Conservation (phyloP, 495 filamentous ascomycete genomes). For the Penicillium simplicissimum region DNA sequence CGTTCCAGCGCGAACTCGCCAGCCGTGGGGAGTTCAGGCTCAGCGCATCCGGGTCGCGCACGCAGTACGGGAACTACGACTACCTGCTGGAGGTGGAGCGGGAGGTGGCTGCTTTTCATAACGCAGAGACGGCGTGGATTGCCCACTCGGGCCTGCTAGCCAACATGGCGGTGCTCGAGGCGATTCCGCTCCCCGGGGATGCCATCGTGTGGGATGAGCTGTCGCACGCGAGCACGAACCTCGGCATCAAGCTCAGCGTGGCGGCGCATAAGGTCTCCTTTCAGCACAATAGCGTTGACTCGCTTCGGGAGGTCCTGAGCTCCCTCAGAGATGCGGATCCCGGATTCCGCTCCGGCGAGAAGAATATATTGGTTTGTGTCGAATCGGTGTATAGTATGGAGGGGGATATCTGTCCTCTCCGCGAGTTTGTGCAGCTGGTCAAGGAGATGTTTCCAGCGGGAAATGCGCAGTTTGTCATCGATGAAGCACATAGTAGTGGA, state of each 20-base stretch:
- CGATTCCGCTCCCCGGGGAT: slow-evolving; percentile 61
- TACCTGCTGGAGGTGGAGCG: slow-evolving; percentile 57
- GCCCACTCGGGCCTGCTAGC: slow-evolving; percentile 70
- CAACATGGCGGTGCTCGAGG: slow-evolving; percentile 61
- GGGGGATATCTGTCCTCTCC: too few relatives aligned
- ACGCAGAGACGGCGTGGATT: slow-evolving; percentile 55
- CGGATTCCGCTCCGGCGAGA: too few relatives aligned
- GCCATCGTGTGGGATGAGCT: slow-evolving; percentile 63
- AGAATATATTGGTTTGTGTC: too few relatives aligned
- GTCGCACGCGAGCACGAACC: slow-evolving; percentile 68
- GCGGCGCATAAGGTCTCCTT: too few relatives aligned
- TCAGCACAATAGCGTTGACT: too few relatives aligned
- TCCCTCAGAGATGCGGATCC: too few relatives aligned
- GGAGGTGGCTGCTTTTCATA: slow-evolving; percentile 59
- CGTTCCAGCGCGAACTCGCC: slow-evolving; percentile 18
- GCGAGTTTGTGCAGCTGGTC: too few relatives aligned
- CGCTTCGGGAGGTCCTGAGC: too few relatives aligned
- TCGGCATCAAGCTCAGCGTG: slow-evolving; percentile 52
- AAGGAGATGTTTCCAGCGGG: too few relatives aligned
- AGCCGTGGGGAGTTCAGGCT: slow-evolving; percentile 18
- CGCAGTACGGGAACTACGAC: slow-evolving; percentile 14
- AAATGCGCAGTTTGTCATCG: too few relatives aligned
- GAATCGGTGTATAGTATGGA: too few relatives aligned
- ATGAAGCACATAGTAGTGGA: too few relatives aligned
- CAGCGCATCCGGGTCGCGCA: slow-evolving; percentile 11